phyloP scores from a whole-genome alignment of 2,329 filamentous ascomycete species.

The Verticillium isaacii region DNA sequence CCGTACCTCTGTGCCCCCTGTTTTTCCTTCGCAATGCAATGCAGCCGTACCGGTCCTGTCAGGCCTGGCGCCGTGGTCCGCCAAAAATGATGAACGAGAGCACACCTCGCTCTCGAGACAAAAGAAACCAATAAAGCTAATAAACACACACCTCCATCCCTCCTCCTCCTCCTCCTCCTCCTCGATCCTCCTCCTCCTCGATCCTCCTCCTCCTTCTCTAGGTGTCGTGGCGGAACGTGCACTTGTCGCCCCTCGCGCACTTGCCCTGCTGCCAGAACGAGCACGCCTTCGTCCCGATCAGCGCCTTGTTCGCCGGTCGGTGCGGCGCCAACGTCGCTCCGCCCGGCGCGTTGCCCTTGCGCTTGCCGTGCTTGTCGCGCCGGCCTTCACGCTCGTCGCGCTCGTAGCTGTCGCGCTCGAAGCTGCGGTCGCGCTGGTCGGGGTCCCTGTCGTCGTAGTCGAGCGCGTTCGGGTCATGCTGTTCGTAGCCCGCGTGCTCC shows the following conservation, averaged over 20 bases:
- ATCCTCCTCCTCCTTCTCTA: neutral
- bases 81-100: neutral
- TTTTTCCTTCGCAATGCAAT: neutral
- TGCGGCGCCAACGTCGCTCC: constrained; percentile 30
- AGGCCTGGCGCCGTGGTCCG: neutral
- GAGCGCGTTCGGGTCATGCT: constrained; percentile 11
- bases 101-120: neutral
- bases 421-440: constrained; percentile 15
- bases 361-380: constrained; percentile 25
- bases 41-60: neutral
- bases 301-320: constrained; percentile 46
- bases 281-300: constrained; percentile 64
- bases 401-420: constrained; percentile 22
- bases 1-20: no score
- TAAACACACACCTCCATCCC: neutral
- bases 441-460: constrained; percentile 18
- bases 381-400: constrained; percentile 24
- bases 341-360: constrained; percentile 23
- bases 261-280: constrained; percentile 67
- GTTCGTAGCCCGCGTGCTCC: constrained; percentile 10
- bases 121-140: neutral
- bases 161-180: neutral
- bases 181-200: neutral
- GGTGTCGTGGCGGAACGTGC: constrained; percentile 67
- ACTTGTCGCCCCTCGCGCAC: constrained; percentile 68